Evolutionary conservation across 1,284 basidiomycete species (phyloP).

Genomic region (Agaricales sp.): DNA sequence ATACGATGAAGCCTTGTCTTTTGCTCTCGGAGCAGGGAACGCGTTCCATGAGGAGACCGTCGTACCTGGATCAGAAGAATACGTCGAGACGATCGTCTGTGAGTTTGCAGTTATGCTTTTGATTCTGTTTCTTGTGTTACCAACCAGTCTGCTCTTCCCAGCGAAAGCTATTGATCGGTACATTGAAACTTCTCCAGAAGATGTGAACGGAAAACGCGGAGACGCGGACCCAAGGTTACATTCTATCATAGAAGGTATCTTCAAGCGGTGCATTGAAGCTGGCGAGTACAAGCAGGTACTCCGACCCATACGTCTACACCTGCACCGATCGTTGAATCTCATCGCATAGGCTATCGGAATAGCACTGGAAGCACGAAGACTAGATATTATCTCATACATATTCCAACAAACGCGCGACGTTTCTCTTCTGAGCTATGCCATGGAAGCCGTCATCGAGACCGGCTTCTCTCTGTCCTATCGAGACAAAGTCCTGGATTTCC

Average conservation of each 20-base stretch:
- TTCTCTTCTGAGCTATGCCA: constrained; percentile 76
- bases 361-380: constrained; percentile 79
- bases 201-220: constrained; percentile 30
- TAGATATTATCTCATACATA: constrained; percentile 77
- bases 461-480: constrained; percentile 76
- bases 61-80: constrained; percentile 65
- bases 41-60: constrained; percentile 74
- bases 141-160: constrained; percentile 22
- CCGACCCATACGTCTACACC: constrained; percentile 8
- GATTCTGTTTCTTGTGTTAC: constrained; percentile 6
- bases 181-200: constrained; percentile 50
- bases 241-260: constrained; percentile 80
- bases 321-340: constrained; percentile 9
- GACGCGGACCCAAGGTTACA: constrained; percentile 74
- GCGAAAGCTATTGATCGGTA: constrained; percentile 94
- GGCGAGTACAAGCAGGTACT: constrained; percentile 83
- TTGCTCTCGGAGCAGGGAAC: constrained; percentile 82
- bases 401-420: constrained; percentile 68
- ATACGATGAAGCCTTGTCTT: constrained; percentile 87
- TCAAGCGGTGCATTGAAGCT: constrained; percentile 73
- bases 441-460: constrained; percentile 82
- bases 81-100: constrained; percentile 91
- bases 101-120: constrained; percentile 22
- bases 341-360: constrained; percentile 77
- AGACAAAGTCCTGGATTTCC: constrained; percentile 75